Percentiles rank a stretch among this genome's conserved stretches.
phyloP scores from a whole-genome alignment of 2,329 filamentous ascomycete species.

The Dothiorella sarmentorum region DNA sequence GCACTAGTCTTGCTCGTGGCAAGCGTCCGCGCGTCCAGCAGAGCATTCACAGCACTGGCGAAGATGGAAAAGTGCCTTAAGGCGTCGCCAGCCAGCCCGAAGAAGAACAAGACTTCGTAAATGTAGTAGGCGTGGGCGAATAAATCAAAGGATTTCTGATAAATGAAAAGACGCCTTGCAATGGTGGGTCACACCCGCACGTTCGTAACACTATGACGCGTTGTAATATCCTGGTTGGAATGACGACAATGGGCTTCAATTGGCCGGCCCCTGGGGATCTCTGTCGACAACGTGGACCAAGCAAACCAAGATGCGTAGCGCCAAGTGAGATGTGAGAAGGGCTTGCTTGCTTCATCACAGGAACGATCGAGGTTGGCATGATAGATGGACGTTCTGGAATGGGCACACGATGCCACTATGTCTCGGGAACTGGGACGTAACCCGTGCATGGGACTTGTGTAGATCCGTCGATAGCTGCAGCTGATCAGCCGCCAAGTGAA shows the following conservation, averaged over 20 bases:
- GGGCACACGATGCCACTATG: too few species aligned
- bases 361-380: neutral
- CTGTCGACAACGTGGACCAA: neutral
- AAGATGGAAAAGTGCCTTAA: slow-evolving; percentile 34
- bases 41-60: slow-evolving; percentile 35
- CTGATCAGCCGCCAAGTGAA: slow-evolving; percentile 1
- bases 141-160: neutral
- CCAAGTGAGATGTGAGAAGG: neutral
- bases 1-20: slow-evolving; percentile 30
- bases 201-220: slow-evolving; percentile 1
- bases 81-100: slow-evolving; percentile 20
- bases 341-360: neutral
- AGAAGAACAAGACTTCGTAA: slow-evolving; percentile 29
- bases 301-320: neutral
- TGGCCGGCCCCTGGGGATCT: neutral
- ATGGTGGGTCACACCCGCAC: neutral
- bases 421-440: neutral
- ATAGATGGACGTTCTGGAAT: too few species aligned
- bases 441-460: slow-evolving; percentile 2
- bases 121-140: neutral
- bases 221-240: neutral
- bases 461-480: slow-evolving; percentile 10
- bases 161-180: neutral
- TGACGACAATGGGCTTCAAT: neutral
- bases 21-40: slow-evolving; percentile 32